A percentile compares a stretch with the other conserved stretches of the same genome.
Evolutionary conservation across 257 asterid species (phyloP).

Genomic region (Gynochthodes officinalis): DNA sequence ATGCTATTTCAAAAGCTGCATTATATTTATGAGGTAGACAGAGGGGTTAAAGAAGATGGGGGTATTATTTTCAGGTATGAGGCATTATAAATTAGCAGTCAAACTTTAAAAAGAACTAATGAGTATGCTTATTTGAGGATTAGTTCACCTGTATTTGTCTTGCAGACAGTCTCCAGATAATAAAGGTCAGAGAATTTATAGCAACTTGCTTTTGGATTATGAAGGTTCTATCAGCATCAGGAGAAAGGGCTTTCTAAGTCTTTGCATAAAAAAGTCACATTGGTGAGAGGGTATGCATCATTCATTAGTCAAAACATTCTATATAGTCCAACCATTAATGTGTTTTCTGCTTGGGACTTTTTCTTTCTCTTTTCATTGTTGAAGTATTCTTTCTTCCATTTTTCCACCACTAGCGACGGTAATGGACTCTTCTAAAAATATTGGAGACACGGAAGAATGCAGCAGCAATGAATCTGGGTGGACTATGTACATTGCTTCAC

Average conservation of each 20-base stretch:
- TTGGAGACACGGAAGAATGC: slow-evolving; percentile 59
- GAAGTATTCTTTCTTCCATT: slow-evolving; percentile 7
- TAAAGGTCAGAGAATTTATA: slow-evolving; percentile 60
- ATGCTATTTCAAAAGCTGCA: slow-evolving; percentile 56
- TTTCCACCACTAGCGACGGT: slow-evolving; percentile 11
- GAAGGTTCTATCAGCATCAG: slow-evolving; percentile 15
- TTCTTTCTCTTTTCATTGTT: neutral
- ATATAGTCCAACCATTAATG: slow-evolving; percentile 24
- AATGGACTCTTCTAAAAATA: slow-evolving; percentile 60
- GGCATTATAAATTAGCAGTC: slow-evolving; percentile 29
- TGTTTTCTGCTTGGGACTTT: slow-evolving; percentile 10
- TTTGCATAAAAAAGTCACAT: slow-evolving; percentile 43
- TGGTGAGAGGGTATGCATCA: slow-evolving; percentile 25
- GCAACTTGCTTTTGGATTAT: slow-evolving; percentile 41
- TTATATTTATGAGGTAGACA: slow-evolving; percentile 67
- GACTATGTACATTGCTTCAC: slow-evolving; percentile 74
- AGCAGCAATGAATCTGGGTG: slow-evolving; percentile 96
- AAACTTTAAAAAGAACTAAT: slow-evolving; percentile 28
- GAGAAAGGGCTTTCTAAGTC: slow-evolving; percentile 15
- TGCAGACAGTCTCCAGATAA: slow-evolving; percentile 16
- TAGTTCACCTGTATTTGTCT: slow-evolving; percentile 35
- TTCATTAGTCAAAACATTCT: slow-evolving; percentile 32
- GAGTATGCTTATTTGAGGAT: slow-evolving; percentile 16
- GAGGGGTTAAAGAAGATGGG: slow-evolving; percentile 37
- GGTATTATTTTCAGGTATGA: slow-evolving; percentile 21